These are phyloP conservation scores for Lodderomyces parapsilosis DNA, from an alignment of 1,139 yeast genomes.

Conservation along the genomic window DNA sequence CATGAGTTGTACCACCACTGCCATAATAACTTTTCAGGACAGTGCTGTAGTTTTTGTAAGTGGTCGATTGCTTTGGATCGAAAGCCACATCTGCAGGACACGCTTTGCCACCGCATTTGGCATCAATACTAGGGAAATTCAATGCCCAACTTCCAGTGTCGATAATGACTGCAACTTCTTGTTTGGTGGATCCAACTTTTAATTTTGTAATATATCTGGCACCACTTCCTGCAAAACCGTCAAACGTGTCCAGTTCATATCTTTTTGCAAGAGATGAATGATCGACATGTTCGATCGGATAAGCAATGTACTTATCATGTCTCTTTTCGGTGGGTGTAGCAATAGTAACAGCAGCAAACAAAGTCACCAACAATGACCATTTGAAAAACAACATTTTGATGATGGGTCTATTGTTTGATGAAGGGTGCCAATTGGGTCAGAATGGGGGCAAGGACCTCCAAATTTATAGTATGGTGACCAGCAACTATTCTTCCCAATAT, in stretches of 20 bases:
- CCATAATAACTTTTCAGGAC: no score
- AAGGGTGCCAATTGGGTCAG: no score
- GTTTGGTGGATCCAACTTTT: not conserved
- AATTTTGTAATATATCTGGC: not conserved
- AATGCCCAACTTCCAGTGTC: not conserved
- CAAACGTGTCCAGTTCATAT: not conserved
- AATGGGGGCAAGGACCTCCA: no score
- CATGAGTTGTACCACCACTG: slow-evolving; percentile 41
- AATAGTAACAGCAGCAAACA: not conserved
- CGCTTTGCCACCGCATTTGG: not conserved
- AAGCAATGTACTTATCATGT: not conserved
- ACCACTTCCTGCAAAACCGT: not conserved
- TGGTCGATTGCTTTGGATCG: not conserved
- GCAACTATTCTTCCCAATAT: no score
- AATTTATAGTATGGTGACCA: no score
- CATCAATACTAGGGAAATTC: not conserved
- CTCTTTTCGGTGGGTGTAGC: not conserved
- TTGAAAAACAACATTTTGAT: not conserved
- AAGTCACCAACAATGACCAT: not conserved
- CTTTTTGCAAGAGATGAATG: not conserved
- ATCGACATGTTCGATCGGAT: not conserved
- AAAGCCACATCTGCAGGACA: not conserved
- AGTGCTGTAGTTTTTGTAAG: no score
- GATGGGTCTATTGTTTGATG: not conserved
- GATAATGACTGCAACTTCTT: not conserved